Evolutionary conservation across 2,329 filamentous ascomycete species (phyloP).

Genomic region (Nemania sp.): DNA sequence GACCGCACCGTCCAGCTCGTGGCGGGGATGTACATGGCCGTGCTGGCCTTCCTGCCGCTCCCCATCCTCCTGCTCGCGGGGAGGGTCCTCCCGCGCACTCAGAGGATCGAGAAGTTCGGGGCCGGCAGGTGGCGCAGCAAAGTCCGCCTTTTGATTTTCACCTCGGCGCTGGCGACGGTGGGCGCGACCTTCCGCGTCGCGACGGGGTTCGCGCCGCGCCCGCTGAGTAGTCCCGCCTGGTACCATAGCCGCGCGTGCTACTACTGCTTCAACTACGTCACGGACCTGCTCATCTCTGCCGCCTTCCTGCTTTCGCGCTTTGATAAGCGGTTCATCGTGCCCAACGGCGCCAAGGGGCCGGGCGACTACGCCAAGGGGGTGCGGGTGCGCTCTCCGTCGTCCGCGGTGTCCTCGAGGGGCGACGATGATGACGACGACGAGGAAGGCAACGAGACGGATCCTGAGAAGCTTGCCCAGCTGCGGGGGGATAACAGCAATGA

Average conservation of each 20-base stretch:
- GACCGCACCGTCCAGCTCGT: slow-evolving; percentile 75
- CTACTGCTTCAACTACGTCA: slow-evolving; percentile 81
- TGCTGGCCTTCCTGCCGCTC: slow-evolving; percentile 67
- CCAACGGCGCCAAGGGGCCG: slow-evolving; percentile 73
- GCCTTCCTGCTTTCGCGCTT: slow-evolving; percentile 76
- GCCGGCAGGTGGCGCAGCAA: slow-evolving; percentile 75
- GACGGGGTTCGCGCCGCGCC: slow-evolving; percentile 65
- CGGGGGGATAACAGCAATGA: background rate
- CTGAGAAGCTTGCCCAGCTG: slow-evolving; percentile 27
- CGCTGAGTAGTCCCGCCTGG: slow-evolving; percentile 69
- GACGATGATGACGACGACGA: background rate
- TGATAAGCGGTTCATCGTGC: slow-evolving; percentile 80
- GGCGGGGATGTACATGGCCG: slow-evolving; percentile 69
- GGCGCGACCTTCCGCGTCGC: slow-evolving; percentile 78
- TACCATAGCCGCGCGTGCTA: slow-evolving; percentile 79
- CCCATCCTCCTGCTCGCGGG: slow-evolving; percentile 62
- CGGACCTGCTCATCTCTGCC: slow-evolving; percentile 78
- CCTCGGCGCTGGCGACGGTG: slow-evolving; percentile 70
- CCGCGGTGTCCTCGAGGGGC: slow-evolving; percentile 12
- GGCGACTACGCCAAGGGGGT: slow-evolving; percentile 59
- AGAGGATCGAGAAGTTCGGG: slow-evolving; percentile 71
- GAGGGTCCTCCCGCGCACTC: slow-evolving; percentile 57
- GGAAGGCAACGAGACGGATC: slow-evolving; percentile 20
- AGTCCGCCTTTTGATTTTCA: slow-evolving; percentile 70
- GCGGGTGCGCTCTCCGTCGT: slow-evolving; percentile 16